Base-by-base conservation (phyloP, 345 rosid genomes). In the Atalantia buxifolia region DNA sequence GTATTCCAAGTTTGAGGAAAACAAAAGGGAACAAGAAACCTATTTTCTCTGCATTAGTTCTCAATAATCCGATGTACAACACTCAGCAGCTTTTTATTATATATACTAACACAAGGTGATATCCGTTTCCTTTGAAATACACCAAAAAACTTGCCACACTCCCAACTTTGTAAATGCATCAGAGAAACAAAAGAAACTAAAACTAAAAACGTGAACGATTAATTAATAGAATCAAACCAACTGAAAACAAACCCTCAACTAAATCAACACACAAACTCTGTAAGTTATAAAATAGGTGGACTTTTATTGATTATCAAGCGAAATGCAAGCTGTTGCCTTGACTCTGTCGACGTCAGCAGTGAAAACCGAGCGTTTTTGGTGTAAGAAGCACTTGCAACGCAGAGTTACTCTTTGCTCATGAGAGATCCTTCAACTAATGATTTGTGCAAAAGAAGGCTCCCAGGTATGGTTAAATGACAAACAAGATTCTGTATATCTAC, bases 211-310 rank as follows among this genome's bases (percentile, higher is more conserved):
- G 31, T 25, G 4, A 35, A 56, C 45, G 30, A 77, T 28, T 45
- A 77, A 68, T 67, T 24, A 77, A 77, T 67, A 67, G 42, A 69
- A 57, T 68, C 79, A 77, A 57, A 59, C 73, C 31, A 76, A n/a
- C 56, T 9, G 19, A 74, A 38, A 74, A 27, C 74, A 69, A 42
- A n/a, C 79, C 53, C 55, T 57, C 65, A 36, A 35, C 73, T 56
- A 55, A 24, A 50, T 48, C 40, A 33, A 66, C 70, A 76, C 59
- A 57, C 68, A 59, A 59, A 69, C 68, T 57, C 75, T 57, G 30
- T 67, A 38, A 77, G 56, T 27, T 69, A 38, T 77, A 59, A 45
- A 55, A 38, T 19, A 31, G 40, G 22, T 57, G 28, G 31, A 77
- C 60, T 57, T 55, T 7, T 18, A 28, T 67, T 18, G 40, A 40